phyloP scores from a whole-genome alignment of 805 yeast genomes.

The Metschnikowia hibisci region DNA sequence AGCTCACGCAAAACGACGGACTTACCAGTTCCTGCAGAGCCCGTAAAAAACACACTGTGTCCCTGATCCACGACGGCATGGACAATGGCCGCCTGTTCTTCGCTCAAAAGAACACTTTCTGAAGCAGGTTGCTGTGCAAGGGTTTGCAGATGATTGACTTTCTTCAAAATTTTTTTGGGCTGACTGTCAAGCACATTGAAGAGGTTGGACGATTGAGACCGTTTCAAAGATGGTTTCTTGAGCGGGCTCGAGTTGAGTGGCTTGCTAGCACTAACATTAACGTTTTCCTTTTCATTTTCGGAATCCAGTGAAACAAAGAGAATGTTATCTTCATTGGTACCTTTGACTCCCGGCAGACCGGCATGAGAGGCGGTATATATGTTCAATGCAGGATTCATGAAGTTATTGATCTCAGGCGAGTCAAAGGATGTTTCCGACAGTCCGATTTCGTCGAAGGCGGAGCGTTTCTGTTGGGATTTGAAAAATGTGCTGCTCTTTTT shows the following conservation, averaged over 20 bases:
- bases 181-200: slow-evolving; percentile 21
- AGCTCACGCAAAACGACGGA: slow-evolving; percentile 73
- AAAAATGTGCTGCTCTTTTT: slow-evolving; percentile 6
- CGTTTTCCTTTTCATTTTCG: slow-evolving; percentile 14
- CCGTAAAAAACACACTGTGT: slow-evolving; percentile 80
- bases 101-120: slow-evolving; percentile 19
- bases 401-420: slow-evolving; percentile 37
- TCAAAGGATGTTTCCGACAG: slow-evolving; percentile 33
- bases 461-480: slow-evolving; percentile 10
- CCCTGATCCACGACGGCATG: slow-evolving; percentile 53
- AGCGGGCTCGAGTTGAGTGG: slow-evolving; percentile 4
- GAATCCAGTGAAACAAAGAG: slow-evolving; percentile 11
- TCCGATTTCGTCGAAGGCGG: slow-evolving; percentile 17
- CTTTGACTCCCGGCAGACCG: slow-evolving; percentile 15
- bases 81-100: slow-evolving; percentile 48
- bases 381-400: slow-evolving; percentile 29
- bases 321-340: neutral
- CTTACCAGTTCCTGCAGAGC: slow-evolving; percentile 98
- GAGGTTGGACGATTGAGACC: slow-evolving; percentile 17
- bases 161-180: slow-evolving; percentile 23
- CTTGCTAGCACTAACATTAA: slow-evolving; percentile 1
- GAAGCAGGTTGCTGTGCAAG: slow-evolving; percentile 3
- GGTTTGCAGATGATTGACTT: neutral
- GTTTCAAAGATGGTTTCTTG: slow-evolving; percentile 17
- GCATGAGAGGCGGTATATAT: slow-evolving; percentile 8